phyloP scores from a whole-genome alignment of 1,284 basidiomycete genomes.

The Ustilago loliicola region DNA sequence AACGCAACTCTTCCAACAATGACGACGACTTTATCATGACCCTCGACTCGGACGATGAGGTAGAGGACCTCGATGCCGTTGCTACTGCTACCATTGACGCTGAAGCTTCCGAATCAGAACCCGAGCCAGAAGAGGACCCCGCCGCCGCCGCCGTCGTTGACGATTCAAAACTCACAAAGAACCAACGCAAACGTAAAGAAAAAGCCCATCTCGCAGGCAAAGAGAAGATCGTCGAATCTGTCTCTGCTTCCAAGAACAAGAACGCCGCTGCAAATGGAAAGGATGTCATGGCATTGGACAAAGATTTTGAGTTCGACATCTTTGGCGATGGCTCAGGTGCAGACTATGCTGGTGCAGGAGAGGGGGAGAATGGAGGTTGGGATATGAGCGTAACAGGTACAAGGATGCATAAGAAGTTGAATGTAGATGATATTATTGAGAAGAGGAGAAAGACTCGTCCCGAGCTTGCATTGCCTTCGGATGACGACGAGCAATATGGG shows the following conservation, averaged over 20 bases:
- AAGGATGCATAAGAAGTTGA: conserved; percentile 53
- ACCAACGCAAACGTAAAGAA: conserved; percentile 46
- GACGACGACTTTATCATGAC: conserved; percentile 69
- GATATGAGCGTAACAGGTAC: conserved; percentile 60
- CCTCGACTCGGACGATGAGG: conserved; percentile 67
- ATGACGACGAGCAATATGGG: conserved; percentile 4
- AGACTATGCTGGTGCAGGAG: conserved; percentile 17
- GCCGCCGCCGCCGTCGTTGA: background rate
- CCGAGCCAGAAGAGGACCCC: conserved; percentile 18
- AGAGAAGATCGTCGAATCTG: conserved; percentile 63
- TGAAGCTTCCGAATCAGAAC: conserved; percentile 22
- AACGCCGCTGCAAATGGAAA: conserved; percentile 13
- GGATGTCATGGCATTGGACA: conserved; percentile 53
- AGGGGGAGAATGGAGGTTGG: conserved; percentile 44
- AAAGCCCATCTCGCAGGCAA: conserved; percentile 60
- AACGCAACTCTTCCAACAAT: conserved; percentile 13
- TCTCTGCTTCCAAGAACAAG: conserved; percentile 7
- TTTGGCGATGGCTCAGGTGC: conserved; percentile 48
- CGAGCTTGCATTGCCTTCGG: conserved; percentile 32
- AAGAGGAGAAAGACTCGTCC: conserved; percentile 52
- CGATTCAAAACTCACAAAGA: conserved; percentile 37
- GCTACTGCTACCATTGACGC: conserved; percentile 11
- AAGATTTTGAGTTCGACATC: conserved; percentile 66
- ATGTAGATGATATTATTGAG: conserved; percentile 70
- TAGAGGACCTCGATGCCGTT: conserved; percentile 31